A percentile compares a stretch with the other conserved stretches of the same genome.
These are phyloP conservation scores for Aegilops sharonensis DNA, from an alignment of 176 grass and related monocot genomes.

Conservation along the genomic window DNA sequence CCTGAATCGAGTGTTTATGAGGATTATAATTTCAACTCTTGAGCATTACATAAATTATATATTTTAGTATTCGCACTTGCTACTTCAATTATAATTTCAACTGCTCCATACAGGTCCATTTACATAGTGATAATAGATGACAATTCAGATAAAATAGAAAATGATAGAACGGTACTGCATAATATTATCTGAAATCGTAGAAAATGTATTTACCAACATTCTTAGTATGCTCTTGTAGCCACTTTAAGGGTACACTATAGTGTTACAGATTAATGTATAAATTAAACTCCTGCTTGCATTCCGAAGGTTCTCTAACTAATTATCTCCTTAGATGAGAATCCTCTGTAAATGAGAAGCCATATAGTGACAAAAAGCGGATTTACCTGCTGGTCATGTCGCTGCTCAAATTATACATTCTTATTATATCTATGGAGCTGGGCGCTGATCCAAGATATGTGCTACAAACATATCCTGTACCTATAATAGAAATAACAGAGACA, in stretches of 20 bases:
- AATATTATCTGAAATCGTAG: no score
- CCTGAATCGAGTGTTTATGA: constrained; percentile 55
- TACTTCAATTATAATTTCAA: constrained; percentile 8
- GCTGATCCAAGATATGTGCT: constrained; percentile 69
- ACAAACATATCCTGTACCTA: constrained; percentile 90
- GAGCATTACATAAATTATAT: background rate
- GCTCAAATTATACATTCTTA: constrained; percentile 88
- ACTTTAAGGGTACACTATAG: background rate
- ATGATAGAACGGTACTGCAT: no score
- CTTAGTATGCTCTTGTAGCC: background rate
- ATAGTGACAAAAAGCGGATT: background rate
- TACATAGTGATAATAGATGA: no score
- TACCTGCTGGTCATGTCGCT: constrained; percentile 66
- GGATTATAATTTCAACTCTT: constrained; percentile 4
- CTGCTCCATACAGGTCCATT: background rate
- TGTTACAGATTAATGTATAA: background rate
- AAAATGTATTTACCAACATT: background rate
- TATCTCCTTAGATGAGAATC: background rate
- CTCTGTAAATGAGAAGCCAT: no score
- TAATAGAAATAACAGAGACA: constrained; percentile 20
- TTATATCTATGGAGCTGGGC: constrained; percentile 69
- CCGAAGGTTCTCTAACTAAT: background rate
- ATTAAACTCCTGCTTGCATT: background rate
- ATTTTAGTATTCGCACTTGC: background rate
- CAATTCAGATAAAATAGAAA: no score